Conservation (phyloP, 345 rosid species). For the Ailanthus altissimus region DNA sequence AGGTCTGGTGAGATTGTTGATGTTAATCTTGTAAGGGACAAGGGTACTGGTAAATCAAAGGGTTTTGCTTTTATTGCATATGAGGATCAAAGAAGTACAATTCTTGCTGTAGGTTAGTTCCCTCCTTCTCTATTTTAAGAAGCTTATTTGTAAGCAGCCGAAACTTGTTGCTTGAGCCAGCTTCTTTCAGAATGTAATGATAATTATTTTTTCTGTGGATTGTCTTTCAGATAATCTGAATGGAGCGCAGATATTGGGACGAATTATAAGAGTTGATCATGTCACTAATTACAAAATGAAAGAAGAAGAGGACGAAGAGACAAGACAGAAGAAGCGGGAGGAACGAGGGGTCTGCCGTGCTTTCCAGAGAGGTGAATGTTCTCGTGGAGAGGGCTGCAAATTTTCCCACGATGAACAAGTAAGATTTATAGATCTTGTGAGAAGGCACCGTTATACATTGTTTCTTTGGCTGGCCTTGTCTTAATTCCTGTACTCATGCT, state of each 20-base stretch:
- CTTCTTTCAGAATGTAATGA: neutral
- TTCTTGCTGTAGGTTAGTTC: slow-evolving; percentile 82
- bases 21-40: slow-evolving; percentile 86
- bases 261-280: slow-evolving; percentile 78
- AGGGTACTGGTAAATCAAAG: slow-evolving; percentile 87
- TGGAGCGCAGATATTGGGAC: slow-evolving; percentile 73
- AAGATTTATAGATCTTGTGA: slow-evolving; percentile 23
- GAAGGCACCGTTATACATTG: neutral
- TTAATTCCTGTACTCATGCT: neutral
- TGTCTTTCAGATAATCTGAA: slow-evolving; percentile 72
- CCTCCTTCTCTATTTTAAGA: neutral
- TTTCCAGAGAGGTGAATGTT: slow-evolving; percentile 92
- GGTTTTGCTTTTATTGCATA: slow-evolving; percentile 91
- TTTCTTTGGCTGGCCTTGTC: neutral
- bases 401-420: slow-evolving; percentile 90
- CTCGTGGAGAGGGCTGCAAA: slow-evolving; percentile 82
- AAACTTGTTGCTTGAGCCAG: neutral
- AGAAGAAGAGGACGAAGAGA: slow-evolving; percentile 92
- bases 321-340: slow-evolving; percentile 62
- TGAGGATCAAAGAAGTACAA: slow-evolving; percentile 94
- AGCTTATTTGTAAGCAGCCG: neutral
- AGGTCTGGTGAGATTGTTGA: slow-evolving; percentile 93
- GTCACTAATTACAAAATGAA: slow-evolving; percentile 63
- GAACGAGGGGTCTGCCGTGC: slow-evolving; percentile 90
- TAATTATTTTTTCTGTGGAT: neutral